Base-by-base conservation (phyloP, 805 yeast genomes). In the Monosporozyma siamensis region DNA sequence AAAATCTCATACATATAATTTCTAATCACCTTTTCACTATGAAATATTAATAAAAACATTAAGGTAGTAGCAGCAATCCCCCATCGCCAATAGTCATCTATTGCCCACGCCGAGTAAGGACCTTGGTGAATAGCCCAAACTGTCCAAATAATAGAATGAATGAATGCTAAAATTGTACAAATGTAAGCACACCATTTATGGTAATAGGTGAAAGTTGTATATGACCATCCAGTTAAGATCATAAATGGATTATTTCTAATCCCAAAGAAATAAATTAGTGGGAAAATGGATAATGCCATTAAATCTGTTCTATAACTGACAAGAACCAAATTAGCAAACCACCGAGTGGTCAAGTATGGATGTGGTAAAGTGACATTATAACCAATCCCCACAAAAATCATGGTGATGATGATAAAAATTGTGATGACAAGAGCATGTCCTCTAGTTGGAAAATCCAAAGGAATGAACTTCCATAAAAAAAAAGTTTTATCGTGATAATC, bases 191-290 rank as follows among this genome's bases (percentile, higher is more conserved):
- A 60, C 82, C 85, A 78, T 57, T 71, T 78, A 61, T 86, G 95
- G 53, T 73, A 74, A 23, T 68, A 63, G 51, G 76, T 68, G 63
- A 84, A 82, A 1, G 81, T 70, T 11, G 78, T 63, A 48, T 69
- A 75, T 0, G 77, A 59, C 67, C 83, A 70, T 2, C 89, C 86
- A 1, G 88, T 72, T 4, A 80, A 42, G 55, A 64, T 65, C 47
- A 74, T 71, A 53, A 84, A 66, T 17, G 85, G 75, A 54, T 82
- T 84, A 58, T 84, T 85, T 52, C 92, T 67, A 24, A 82, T 81
- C 4, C 86, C 85, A 59, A 83, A 80, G 43, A 82, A 61, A 46
- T 75, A 72, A 14, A 78, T 56, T 6, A 72, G 56, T 0, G 92
- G 90, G 44, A 79, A 67, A 39, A 77, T 44, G 41, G 73, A 75